phyloP scores from a whole-genome alignment of 2,329 filamentous ascomycete species.

The Phyllosticta citriasiana region DNA sequence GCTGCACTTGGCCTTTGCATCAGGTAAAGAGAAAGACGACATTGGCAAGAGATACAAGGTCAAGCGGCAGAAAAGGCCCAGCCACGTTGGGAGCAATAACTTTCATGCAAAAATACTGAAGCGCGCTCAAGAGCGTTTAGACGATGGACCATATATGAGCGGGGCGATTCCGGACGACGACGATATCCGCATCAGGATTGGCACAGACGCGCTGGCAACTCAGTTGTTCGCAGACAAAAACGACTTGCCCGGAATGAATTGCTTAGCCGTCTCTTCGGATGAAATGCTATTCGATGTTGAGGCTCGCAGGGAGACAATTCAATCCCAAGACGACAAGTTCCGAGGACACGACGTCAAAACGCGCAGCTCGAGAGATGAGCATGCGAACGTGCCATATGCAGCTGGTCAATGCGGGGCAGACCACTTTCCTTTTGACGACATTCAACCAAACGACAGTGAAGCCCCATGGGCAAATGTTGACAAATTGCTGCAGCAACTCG shows the following conservation, averaged over 20 bases:
- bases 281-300: constrained; percentile 25
- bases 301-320: background rate
- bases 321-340: background rate
- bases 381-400: background rate
- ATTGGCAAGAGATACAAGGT: constrained; percentile 26
- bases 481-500: constrained; percentile 5
- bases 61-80: background rate
- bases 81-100: background rate
- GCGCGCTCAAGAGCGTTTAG: background rate
- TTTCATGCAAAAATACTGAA: background rate
- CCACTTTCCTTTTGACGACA: background rate
- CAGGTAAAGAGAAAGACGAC: constrained; percentile 18
- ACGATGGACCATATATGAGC: constrained; percentile 12
- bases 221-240: constrained; percentile 11
- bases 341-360: background rate
- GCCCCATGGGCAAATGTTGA: constrained; percentile 1
- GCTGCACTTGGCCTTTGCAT: constrained; percentile 19
- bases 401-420: background rate
- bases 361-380: background rate
- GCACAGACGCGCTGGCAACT: constrained; percentile 24
- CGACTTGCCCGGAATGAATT: background rate
- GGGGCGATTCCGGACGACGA: constrained; percentile 14
- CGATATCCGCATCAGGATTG: constrained; percentile 26
- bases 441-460: background rate
- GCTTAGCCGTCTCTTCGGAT: constrained; percentile 18